Evolutionary conservation across 1,284 basidiomycete genomes (phyloP), one percentile per base, ranked within the genome.

Genomic region (Agaricales sp.): DNA sequence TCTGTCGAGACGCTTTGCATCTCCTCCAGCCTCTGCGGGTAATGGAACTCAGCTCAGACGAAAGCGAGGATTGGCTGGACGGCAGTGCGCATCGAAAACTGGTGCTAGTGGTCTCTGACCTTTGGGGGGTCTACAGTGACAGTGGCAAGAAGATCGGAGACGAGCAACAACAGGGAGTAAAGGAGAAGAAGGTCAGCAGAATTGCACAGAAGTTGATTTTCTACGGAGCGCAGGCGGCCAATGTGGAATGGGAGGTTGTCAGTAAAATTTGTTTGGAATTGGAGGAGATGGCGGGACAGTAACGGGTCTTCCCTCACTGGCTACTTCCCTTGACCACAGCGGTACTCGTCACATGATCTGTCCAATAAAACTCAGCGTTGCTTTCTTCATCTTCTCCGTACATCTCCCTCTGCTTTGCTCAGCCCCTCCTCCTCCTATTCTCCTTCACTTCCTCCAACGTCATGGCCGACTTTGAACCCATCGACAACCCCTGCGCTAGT

Each of bases 91-190:
- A 73, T 54, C 54, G 59, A 13, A 65, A 60, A 48, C 52, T 68
- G 4, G 55, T 79, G 11, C 67, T 70, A 22, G 73, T 71, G 3
- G 61, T 84, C 12, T 84, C 79, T 16, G 83, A 77, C 66, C 56
- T 74, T 46, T 63, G 60, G 43, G 57, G 55, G 24, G 58, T 77
- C 44, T 77, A 70, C 61, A 54, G 53, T 24, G 23, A 57, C 43
- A 14, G 14, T 30, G 26, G 26, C 6, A 30, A 14, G 6, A 30
- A 14, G 26, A n/a, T n/a, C n/a, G n/a, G n/a, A n/a, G 26, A 30
- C 26, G 26, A 30, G 26, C n/a, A n/a, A n/a, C n/a, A n/a, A n/a
- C n/a, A n/a, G n/a, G 37, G 16, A 8, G 45, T 43, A 21, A 46
- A 16, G 2, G 19, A 25, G 8, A 41, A 41, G 55, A 63, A 63